Evolutionary conservation across 2,329 filamentous ascomycete genomes (phyloP), one percentile per base, ranked within the genome.

Genomic region (Fusarium napiforme): DNA sequence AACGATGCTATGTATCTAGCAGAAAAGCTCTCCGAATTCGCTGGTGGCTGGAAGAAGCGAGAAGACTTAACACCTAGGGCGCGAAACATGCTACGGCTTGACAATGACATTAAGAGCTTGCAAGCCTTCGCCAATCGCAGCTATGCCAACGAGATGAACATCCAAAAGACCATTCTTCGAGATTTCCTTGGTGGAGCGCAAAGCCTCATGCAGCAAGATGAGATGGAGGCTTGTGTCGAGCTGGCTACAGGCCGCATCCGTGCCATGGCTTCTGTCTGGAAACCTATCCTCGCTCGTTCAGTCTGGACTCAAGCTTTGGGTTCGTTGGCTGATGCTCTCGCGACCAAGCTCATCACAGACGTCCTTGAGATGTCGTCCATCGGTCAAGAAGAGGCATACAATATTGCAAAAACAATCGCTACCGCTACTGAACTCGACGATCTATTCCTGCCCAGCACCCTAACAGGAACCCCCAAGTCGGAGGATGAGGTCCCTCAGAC

Each of bases 1-100:
- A 93, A 93, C 68, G 91, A 93, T 76, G 87, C 89, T 42, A 87
- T 87, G 73, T 92, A 92, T 78, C 82, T 93, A 12, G 86, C 90
- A 3, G 89, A 92, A 75, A 84, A 84, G 57, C 76, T 93, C 11
- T 80, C 82, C 6, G 84, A 86, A 4, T 86, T 90, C 62, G 80
- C 84, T 1, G 77, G 80, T 5, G 75, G 80, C 4, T 92, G 89
- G 90, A 87, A 87, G 73, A 77, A 82, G 26, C 86, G 89, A 5
- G 81, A 85, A 10, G 87, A 91, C 69, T 77, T 91, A 11, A 83
- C 83, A 5, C 78, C 83, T 4, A 83, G 86, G 16, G 87, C 88
- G 3, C 84, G 85, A 49, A 84, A 82, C 59, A 87, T 90, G 84
- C 82, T 91, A 23, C 87, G 87, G 21, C 82, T 92, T 4, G 89